Conservation (phyloP, 306 rosid genomes). For the Dryas octopetala region DNA sequence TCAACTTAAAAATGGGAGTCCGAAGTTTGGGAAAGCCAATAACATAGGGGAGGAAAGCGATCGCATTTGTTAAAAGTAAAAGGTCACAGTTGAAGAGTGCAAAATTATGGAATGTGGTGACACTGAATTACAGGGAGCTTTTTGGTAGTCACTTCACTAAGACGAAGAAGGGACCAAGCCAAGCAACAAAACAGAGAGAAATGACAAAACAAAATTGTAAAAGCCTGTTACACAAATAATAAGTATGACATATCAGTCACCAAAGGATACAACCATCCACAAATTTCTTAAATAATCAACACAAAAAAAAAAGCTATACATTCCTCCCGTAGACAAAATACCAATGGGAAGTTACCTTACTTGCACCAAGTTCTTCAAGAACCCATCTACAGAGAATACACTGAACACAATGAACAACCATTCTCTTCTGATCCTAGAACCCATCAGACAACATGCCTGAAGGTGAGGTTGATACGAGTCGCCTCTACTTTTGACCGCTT, state of each 20-base stretch:
- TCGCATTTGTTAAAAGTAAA: no score
- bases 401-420: not conserved
- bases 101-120: no score
- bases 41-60: no score
- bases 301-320: not conserved
- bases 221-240: not conserved
- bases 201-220: not conserved
- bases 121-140: no score
- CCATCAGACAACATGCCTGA: slow-evolving; percentile 59
- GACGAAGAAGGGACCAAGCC: not conserved
- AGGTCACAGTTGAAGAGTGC: no score
- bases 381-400: not conserved
- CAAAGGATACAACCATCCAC: not conserved
- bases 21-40: no score
- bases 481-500: slow-evolving; percentile 71
- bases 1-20: no score
- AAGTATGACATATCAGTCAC: not conserved
- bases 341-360: not conserved
- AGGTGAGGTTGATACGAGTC: slow-evolving; percentile 90
- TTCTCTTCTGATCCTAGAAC: slow-evolving; percentile 1
- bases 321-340: slow-evolving; percentile 8
- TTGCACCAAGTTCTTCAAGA: not conserved
- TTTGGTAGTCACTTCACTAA: not conserved
- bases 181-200: not conserved
- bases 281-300: not conserved